These are phyloP conservation scores for Pichia cephalocereana DNA, from an alignment of 805 yeast species.

Conservation along the genomic window DNA sequence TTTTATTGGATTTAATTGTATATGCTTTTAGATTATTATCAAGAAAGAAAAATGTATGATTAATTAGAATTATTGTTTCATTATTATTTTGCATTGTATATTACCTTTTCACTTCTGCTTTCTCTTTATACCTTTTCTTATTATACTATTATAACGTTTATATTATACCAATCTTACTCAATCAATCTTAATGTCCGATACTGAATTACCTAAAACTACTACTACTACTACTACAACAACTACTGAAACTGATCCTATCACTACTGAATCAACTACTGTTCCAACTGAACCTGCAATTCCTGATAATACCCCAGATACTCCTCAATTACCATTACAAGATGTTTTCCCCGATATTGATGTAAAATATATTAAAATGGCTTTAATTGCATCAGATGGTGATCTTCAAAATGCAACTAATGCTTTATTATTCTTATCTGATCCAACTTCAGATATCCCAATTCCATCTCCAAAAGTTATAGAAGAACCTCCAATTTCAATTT, in stretches of 20 bases:
- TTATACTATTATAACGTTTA: too few relatives aligned
- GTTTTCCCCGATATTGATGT: slow-evolving; percentile 81
- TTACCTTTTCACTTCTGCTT: too few relatives aligned
- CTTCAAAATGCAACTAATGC: slow-evolving; percentile 88
- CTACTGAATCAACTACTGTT: not conserved
- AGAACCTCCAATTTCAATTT: slow-evolving; percentile 19
- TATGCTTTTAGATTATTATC: slow-evolving; percentile 14
- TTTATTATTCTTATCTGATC: slow-evolving; percentile 69
- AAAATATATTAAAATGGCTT: slow-evolving; percentile 60
- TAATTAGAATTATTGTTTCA: too few relatives aligned
- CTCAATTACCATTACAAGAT: slow-evolving; percentile 28
- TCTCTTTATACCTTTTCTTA: too few relatives aligned
- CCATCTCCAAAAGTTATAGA: slow-evolving; percentile 17
- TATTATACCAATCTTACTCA: too few relatives aligned
- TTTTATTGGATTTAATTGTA: slow-evolving; percentile 17
- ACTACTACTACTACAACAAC: too few relatives aligned
- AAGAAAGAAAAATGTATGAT: not conserved
- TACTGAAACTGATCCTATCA: not conserved
- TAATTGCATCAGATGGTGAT: slow-evolving; percentile 77
- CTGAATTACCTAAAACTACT: not conserved
- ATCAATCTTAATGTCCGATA: too few relatives aligned
- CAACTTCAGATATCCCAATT: slow-evolving; percentile 45
- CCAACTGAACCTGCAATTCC: too few relatives aligned
- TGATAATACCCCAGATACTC: not conserved
- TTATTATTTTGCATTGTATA: too few relatives aligned